Base-by-base conservation (phyloP, 2,329 filamentous ascomycete species). In the Dactylellina drechsleri region DNA sequence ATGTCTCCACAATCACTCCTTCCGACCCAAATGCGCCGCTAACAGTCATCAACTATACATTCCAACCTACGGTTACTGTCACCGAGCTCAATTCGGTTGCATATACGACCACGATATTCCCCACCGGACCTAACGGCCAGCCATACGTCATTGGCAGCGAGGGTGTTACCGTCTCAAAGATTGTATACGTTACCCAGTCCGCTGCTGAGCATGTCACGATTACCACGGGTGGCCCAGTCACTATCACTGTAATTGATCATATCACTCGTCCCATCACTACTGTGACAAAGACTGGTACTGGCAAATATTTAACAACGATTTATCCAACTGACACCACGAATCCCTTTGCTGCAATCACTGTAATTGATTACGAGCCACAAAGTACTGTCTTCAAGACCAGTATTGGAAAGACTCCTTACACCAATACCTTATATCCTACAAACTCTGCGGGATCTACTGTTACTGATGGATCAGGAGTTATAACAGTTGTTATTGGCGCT, bases 381-480 rank as follows among this genome's bases (percentile, higher is more conserved):
- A n/a, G 4, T 4, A 47, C 43, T 8, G 43, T 47, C 43, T 12
- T n/a, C 40, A 43, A 43, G 40, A n/a, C 23, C 23, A 23, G 23
- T 23, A 23, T 43, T 43, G 40, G 40, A 2, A 43, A 12, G 40
- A 43, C 40, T 43, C 12, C 40, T n/a, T 43, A 43, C n/a, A 43
- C 40, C n/a, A 43, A 5, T 43, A 43, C 40, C 5, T 2, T 15
- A 7, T 60, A 47, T 49, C 57, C 57, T 60, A 60, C 57, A 8
- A 28, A 60, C 18, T 12, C 5, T 20, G 40, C 13, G 4, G 57
- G 57, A 2, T 28, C 40, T 6, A 60, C 57, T 8, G 47, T 60
- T 49, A 60, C 47, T 5, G 47, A 52, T 52, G 16, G 16, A n/a
- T 47, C 43, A 5, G 43, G 13, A 7, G 6, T 23, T 1, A n/a